Evolutionary conservation across 2,329 filamentous ascomycete species (phyloP), one percentile per base, ranked within the genome.

Genomic region (Xylariaceae sp.): DNA sequence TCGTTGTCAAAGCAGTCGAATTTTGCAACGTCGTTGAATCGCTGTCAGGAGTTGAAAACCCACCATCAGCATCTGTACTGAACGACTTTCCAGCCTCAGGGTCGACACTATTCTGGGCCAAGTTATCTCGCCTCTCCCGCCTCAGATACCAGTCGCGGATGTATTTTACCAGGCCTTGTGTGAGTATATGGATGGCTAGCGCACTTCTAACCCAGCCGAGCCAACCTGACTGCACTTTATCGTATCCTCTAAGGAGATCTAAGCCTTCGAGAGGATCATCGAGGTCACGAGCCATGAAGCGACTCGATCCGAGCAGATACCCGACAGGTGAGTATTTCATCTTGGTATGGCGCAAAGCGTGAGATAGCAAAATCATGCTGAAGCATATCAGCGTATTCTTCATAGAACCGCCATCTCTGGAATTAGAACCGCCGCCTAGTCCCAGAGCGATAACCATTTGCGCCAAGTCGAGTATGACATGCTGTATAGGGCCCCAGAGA

Each of bases 401-500:
- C 53, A 68, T 67, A 8, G 85, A 85, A 3, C 86, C 84, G 50
- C 85, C 84, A 57, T 85, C 81, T 62, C 80, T 81, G 6, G 84
- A 83, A 60, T 80, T 84, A 6, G 84, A 87, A 56, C 90, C 90
- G 57, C 91, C 91, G 59, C 91, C 91, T 8, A 96, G 76, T 0
- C 91, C 95, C 55, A 96, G 84, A 55, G 91, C 91, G 67, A 96
- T 95, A 68, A 96, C 90, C 55, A 92, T 89, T 72, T 96, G 92
- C 57, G 91, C 90, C 50, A 96, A 80, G 69, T 96, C 91, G 63
- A 96, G 79, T 55, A 92, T 87, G 67, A 95, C 86, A 67, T 89
- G 89, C 69, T 96, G 91, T 60, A 92, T 82, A 55, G 90, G 89
- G 34, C 85, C 85, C 88, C 88, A 95, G 58, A 95, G 79, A 63